phyloP scores from a whole-genome alignment of 169 alveolate genomes.

The Plasmodium relictum region DNA sequence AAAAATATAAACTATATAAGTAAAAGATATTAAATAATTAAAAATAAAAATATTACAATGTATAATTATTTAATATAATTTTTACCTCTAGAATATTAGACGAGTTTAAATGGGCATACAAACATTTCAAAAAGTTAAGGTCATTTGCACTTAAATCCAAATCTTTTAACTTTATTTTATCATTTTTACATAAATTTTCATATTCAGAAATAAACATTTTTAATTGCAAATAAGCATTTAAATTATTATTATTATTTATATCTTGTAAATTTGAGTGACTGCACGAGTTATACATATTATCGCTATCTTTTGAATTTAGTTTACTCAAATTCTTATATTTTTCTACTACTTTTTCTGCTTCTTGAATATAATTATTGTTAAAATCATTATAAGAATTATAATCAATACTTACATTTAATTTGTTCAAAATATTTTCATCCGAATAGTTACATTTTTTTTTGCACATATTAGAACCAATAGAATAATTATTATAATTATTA shows the following conservation, averaged over 20 bases:
- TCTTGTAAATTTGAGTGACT: constrained; percentile 20
- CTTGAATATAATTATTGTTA: constrained; percentile 64
- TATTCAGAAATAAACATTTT: constrained; percentile 45
- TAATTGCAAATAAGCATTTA: constrained; percentile 39
- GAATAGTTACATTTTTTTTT: constrained; percentile 52
- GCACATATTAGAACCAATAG: background rate
- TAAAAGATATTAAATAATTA: too few species aligned
- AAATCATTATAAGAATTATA: constrained; percentile 42
- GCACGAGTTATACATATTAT: constrained; percentile 59
- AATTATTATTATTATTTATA: constrained; percentile 7
- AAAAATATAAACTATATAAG: too few species aligned
- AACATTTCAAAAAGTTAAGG: constrained; percentile 7
- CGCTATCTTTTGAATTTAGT: constrained; percentile 64
- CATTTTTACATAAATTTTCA: constrained; percentile 54
- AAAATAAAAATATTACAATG: too few species aligned
- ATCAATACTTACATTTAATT: constrained; percentile 65
- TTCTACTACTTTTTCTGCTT: constrained; percentile 67
- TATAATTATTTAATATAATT: background rate
- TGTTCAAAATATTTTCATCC: constrained; percentile 63
- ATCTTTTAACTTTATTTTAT: constrained; percentile 15
- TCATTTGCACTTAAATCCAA: constrained; percentile 14
- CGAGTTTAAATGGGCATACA: constrained; percentile 21
- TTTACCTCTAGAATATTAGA: constrained; percentile 30
- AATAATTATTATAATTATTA: constrained; percentile 7
- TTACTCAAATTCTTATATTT: constrained; percentile 53